Evolutionary conservation across 768 basidiomycete genomes (phyloP).

Genomic region (Lentinula raphanica): DNA sequence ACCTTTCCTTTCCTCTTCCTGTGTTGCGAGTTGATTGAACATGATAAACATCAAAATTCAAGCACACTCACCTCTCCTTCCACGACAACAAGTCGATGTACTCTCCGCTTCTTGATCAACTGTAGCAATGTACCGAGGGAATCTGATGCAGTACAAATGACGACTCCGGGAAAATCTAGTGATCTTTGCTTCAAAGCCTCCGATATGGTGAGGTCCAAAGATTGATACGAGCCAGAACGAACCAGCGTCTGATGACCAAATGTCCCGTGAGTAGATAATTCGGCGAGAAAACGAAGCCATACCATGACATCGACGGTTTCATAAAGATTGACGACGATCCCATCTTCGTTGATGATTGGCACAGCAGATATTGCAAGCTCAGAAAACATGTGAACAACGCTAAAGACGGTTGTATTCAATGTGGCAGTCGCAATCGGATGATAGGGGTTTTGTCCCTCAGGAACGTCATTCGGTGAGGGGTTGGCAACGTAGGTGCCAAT

Average conservation of each 20-base stretch:
- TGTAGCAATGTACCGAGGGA: slow-evolving; percentile 87
- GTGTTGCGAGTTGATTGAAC: neutral
- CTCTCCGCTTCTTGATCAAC: slow-evolving; percentile 87
- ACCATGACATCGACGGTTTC: slow-evolving; percentile 99
- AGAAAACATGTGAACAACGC: slow-evolving; percentile 98
- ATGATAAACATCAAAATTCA: neutral
- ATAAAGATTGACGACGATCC: slow-evolving; percentile 92
- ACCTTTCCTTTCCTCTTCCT: slow-evolving; percentile 79
- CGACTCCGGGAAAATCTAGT: slow-evolving; percentile 93
- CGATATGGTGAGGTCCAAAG: slow-evolving; percentile 89
- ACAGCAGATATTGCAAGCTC: slow-evolving; percentile 94
- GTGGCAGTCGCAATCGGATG: slow-evolving; percentile 91
- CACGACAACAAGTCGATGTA: slow-evolving; percentile 93
- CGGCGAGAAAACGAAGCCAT: slow-evolving; percentile 27
- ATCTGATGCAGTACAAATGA: slow-evolving; percentile 90
- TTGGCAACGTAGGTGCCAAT: slow-evolving; percentile 90
- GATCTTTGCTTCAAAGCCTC: slow-evolving; percentile 91
- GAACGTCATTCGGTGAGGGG: slow-evolving; percentile 35
- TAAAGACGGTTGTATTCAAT: slow-evolving; percentile 87
- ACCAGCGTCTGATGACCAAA: slow-evolving; percentile 71
- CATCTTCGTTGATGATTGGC: slow-evolving; percentile 89
- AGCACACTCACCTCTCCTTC: slow-evolving; percentile 69
- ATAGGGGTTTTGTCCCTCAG: slow-evolving; percentile 64
- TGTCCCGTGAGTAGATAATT: neutral
- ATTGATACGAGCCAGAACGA: slow-evolving; percentile 88